phyloP scores from a whole-genome alignment of 1,139 yeast species.

The Protomyces pachydermus region DNA sequence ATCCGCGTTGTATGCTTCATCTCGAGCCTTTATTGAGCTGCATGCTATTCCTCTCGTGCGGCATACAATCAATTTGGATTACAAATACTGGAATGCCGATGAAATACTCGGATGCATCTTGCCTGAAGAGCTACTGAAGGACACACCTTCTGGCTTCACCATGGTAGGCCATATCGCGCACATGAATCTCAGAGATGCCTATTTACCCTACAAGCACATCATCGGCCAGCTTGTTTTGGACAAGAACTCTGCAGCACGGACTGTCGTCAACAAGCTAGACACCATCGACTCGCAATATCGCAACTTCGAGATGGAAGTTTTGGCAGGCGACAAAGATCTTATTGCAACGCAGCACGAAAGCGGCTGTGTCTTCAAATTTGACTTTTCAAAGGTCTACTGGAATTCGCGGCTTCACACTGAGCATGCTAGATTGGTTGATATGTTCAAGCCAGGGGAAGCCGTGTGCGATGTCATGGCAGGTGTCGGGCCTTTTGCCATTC shows the following conservation, averaged over 20 bases:
- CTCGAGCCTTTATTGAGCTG: constrained; percentile 25
- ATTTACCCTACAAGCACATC: constrained; percentile 69
- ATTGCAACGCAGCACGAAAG: constrained; percentile 84
- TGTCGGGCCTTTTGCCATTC: constrained; percentile 96
- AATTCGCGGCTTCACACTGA: constrained; percentile 91
- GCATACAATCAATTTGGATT: constrained; percentile 56
- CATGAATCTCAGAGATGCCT: constrained; percentile 75
- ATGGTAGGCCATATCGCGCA: constrained; percentile 96
- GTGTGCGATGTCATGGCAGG: constrained; percentile 98
- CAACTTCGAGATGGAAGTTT: constrained; percentile 86
- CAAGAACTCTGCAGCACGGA: constrained; percentile 70
- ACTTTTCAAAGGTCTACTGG: constrained; percentile 94
- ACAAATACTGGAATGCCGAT: constrained; percentile 63
- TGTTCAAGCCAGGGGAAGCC: constrained; percentile 60
- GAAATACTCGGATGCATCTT: constrained; percentile 24
- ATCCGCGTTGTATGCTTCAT: constrained; percentile 22
- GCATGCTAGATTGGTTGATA: constrained; percentile 69
- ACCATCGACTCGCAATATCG: constrained; percentile 81
- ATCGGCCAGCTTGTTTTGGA: constrained; percentile 90
- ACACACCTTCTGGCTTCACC: constrained; percentile 86
- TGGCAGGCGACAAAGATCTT: constrained; percentile 71
- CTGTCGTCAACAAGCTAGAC: constrained; percentile 93
- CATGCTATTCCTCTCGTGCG: constrained; percentile 42
- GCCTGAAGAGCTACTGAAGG: constrained; percentile 65
- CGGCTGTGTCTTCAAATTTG: constrained; percentile 78